Base-by-base conservation (phyloP, 768 basidiomycete species). In the Lanmaoa rubissima region DNA sequence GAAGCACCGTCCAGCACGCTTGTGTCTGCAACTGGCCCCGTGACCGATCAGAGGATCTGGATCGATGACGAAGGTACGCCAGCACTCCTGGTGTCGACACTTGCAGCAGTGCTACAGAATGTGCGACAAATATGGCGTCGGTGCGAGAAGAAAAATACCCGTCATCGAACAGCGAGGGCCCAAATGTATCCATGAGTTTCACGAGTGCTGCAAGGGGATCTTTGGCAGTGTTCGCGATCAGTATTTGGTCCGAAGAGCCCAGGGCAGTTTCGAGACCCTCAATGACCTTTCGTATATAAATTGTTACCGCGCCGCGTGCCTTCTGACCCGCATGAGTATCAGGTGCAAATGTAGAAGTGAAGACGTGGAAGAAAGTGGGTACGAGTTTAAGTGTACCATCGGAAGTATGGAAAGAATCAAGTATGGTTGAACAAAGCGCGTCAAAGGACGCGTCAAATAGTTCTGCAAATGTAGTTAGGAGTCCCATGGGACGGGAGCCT, bases 371-470 rank as follows among this genome's bases (percentile, higher is more conserved):
- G 39, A 82, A 65, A 0, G 73, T 71, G 5, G 83, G 74, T 4
- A 82, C 71, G 5, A 86, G 64, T 3, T 48, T 54, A 41, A 42
- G 38, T 21, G 60, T 49, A 13, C 28, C 48, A 24, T 43, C 43
- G 10, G 47, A 43, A 24, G 53, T 35, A 12, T 12, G 17, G 10
- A 55, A 31, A 0, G 60, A 53, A 21, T 54, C 38, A 17, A 55
- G 41, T 10, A 71, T 45, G 5, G 59, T 26, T n/a, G 49, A 57
- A 51, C 59, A 61, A 41, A 89, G 62, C 0, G 73, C 65, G 4
- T 68, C 70, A 79, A 86, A 87, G 2, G 78, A 80, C 1, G 70
- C 68, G 11, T 75, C 66, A 56, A 83, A 82, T n/a, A 88, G 64
- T 34, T 70, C 81, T 79, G 39, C 26, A 17, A 36, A 51, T 19